Conservation (phyloP, 805 yeast genomes). For the Metschnikowia cerradonensis region DNA sequence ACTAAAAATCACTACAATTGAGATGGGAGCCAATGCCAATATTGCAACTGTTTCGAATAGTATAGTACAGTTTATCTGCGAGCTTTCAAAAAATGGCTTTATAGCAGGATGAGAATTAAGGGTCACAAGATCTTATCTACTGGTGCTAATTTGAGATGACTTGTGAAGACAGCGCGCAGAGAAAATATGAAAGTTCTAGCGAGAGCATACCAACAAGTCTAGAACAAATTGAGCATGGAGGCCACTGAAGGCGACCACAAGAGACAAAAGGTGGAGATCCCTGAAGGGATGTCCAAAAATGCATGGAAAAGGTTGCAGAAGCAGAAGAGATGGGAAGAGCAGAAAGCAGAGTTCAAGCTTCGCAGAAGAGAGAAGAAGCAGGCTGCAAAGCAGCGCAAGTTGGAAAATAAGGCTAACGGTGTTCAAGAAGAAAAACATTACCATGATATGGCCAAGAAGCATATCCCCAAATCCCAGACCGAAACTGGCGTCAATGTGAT, state of each 20-base stretch:
- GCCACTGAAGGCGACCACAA: conserved; percentile 3
- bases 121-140: background rate
- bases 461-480: conserved; percentile 43
- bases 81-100: too few relatives aligned
- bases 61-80: too few relatives aligned
- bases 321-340: conserved; percentile 55
- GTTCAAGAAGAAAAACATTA: conserved; percentile 15
- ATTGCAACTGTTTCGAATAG: too few relatives aligned
- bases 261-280: conserved; percentile 36
- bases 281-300: conserved; percentile 83
- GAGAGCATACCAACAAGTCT: background rate
- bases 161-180: conserved; percentile 2
- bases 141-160: background rate
- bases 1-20: too few relatives aligned
- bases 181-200: conserved; percentile 1
- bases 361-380: conserved; percentile 52
- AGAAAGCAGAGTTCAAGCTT: conserved; percentile 56
- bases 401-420: conserved; percentile 23
- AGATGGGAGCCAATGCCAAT: too few relatives aligned
- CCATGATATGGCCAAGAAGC: conserved; percentile 24
- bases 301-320: conserved; percentile 77
- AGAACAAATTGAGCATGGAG: background rate
- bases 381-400: conserved; percentile 23
- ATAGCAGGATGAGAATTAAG: too few relatives aligned
- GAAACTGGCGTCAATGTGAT: conserved; percentile 52